Evolutionary conservation across 371 early-diverging fungal genomes (phyloP), one percentile per base, ranked within the genome.

Genomic region (Syncephalastrum monosporum): DNA sequence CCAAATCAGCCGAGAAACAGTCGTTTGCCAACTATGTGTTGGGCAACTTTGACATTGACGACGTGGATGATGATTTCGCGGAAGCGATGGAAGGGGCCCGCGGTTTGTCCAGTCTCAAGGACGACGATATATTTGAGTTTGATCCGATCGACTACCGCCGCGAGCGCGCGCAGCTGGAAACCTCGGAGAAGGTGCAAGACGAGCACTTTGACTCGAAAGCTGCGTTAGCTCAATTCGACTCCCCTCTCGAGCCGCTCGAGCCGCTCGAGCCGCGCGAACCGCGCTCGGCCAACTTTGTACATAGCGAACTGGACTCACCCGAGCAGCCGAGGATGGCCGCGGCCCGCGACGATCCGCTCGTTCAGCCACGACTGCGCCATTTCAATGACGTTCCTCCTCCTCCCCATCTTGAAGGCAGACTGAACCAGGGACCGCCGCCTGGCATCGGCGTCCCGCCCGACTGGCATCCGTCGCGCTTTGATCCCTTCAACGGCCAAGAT

Each of bases 401-500:
- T 5, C 45, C 45, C 19, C 48, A 42, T 19, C 43, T 49, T 19
- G 43, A 16, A 25, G 42, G 42, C 21, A 43, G 42, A 25, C 44
- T 13, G 14, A 33, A 38, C 42, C 65, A 60, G n/a, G 52, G 61
- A 16, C 64, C 58, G 14, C 69, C 69, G 14, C 69, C 69, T 41
- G 69, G 69, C 10, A 56, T 68, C 15, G 33, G 16, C 19, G 54
- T 47, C 25, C 64, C 69, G 24, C 64, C 64, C 19, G 79, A 65
- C 17, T 75, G 75, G 79, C 61, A 67, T 21, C 50, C 68, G 14
- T 65, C 66, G 24, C 55, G 57, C 2, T 78, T 75, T 55, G 75
- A 78, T 58, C 74, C 72, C 3, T 75, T 75, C 47, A 68, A 67
- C 41, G 73, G 75, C 6, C 74, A 78, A 55, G 75, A 78, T 46